Base-by-base conservation (phyloP, 345 rosid species). In the Excoecaria cochinchinensis region DNA sequence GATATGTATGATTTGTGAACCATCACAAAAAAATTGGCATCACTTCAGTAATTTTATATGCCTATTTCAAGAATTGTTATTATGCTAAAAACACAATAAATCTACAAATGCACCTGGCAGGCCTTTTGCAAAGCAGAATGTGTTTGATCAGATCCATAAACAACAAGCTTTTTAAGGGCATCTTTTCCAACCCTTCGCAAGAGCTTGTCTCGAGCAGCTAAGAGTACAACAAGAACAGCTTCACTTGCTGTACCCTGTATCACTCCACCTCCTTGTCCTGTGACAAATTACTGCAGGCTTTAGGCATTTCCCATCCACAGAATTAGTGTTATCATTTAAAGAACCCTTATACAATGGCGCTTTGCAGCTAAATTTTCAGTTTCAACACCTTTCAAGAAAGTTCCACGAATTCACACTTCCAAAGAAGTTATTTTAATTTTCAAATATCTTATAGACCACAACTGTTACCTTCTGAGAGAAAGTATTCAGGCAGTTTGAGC, bases 231-330 rank as follows among this genome's bases (percentile, higher is more conserved):
- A n/a, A 92, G 86, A 77, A 89, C 73, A 85, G 97, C 95, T 89
- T 94, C 98, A 88, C 98, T 90, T 47, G 97, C 97, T 4, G 98
- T 85, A 12, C 95, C 98, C 79, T 92, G 97, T 82, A 94, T 91
- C 31, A 94, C 97, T 55, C 97, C 98, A 76, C 98, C 97, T 70
- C 97, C 97, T 71, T 85, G 82, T 85, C 90, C 98, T 94, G 86
- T 71, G 82, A 79, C 21, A 74, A 55, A n/a, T 75, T 58, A 58
- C 58, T 65, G 53, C 12, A 76, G 70, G 40, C 31, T 74, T 76
- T 44, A 77, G 36, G 55, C 62, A 19, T 72, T 31, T 12, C 39
- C 52, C 46, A 47, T 16, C 60, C 21, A 8, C 19, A 67, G 38
- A 25, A 8, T n/a, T 46, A 5, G 25, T 15, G 55, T 31, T 10